These are phyloP conservation scores for Lentinula detonsa DNA, from an alignment of 768 basidiomycete genomes.

Conservation along the genomic window DNA sequence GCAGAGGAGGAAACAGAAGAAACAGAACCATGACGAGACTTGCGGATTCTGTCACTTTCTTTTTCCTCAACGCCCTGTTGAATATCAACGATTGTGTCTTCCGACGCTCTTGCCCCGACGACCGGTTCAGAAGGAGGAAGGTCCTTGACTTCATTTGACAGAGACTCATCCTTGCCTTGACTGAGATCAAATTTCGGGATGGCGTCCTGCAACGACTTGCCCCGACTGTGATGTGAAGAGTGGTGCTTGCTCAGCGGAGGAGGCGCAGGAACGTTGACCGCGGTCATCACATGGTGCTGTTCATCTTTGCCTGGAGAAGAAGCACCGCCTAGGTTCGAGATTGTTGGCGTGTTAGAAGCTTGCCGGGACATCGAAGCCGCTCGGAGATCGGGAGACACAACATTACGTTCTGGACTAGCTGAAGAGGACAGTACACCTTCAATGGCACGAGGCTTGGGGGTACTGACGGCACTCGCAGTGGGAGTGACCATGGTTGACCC, in stretches of 20 bases:
- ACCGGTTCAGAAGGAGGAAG: not conserved
- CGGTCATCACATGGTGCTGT: slow-evolving; percentile 23
- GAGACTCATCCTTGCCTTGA: not conserved
- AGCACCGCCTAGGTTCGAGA: not conserved
- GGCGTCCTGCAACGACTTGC: slow-evolving; percentile 14
- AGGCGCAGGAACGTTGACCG: slow-evolving; percentile 29
- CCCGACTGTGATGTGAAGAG: slow-evolving; percentile 16
- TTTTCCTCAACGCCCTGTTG: not conserved
- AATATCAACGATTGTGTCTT: not conserved
- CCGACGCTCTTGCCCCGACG: not conserved
- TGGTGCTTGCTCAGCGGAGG: slow-evolving; percentile 21
- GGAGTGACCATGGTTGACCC: not conserved
- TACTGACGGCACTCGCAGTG: not conserved
- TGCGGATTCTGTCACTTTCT: not conserved
- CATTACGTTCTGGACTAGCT: not conserved
- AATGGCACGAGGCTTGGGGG: not conserved
- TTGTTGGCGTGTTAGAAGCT: slow-evolving; percentile 1
- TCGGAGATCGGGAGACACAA: not conserved
- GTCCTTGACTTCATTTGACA: not conserved
- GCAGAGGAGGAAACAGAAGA: slow-evolving; percentile 3
- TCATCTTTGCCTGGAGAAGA: slow-evolving; percentile 10
- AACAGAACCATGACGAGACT: not conserved
- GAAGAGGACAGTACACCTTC: not conserved
- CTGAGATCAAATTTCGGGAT: not conserved
- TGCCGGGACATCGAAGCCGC: slow-evolving; percentile 4